Base-by-base conservation (phyloP, 768 basidiomycete species). In the Lactarius trivialis region DNA sequence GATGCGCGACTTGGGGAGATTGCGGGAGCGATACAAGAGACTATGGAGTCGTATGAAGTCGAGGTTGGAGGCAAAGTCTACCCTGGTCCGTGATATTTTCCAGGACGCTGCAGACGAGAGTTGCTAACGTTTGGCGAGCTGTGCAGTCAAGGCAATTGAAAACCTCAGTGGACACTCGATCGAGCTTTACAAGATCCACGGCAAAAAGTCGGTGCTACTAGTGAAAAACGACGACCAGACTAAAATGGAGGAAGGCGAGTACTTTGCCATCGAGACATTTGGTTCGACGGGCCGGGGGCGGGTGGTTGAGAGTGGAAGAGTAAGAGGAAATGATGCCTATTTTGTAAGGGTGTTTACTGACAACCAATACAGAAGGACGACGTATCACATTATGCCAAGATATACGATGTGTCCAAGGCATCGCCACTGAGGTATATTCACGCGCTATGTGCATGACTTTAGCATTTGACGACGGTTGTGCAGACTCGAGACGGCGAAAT, bases 221-320 rank as follows among this genome's bases (percentile, higher is more conserved):
- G 91, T 97, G 50, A 91, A 89, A 72, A 93, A 89, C 60, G 82
- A 87, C 34, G 94, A 97, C 71, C 85, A 88, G 64, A 92, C 89
- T 15, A 96, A 92, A 76, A 99, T 99, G 97, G 97, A 98, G 71
- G 97, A 99, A 75, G 97, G 95, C 43, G 97, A 98, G 70, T 98
- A 98, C 71, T 99, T 92, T 72, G 97, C 97, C 9, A 96, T 99
- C 60, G 97, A 99, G 74, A 99, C 97, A 1, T 99, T 99, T 73
- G 97, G 97, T 12, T 91, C 90, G n/a, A 98, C 96, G 0, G 96
- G 97, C 17, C 81, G 88, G 45, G 97, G 95, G 8, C 80, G 84
- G 28, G 91, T 97, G 24, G 80, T 91, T 17, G 96, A 98, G 70
- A 81, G 81, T 64, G 92, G 91, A 68, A 58, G 66, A 30, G 30